Percentiles rank a stretch among this genome's conserved stretches.
Evolutionary conservation across 768 basidiomycete species (phyloP).

Genomic region (Xerocomus brunneocitrinus): DNA sequence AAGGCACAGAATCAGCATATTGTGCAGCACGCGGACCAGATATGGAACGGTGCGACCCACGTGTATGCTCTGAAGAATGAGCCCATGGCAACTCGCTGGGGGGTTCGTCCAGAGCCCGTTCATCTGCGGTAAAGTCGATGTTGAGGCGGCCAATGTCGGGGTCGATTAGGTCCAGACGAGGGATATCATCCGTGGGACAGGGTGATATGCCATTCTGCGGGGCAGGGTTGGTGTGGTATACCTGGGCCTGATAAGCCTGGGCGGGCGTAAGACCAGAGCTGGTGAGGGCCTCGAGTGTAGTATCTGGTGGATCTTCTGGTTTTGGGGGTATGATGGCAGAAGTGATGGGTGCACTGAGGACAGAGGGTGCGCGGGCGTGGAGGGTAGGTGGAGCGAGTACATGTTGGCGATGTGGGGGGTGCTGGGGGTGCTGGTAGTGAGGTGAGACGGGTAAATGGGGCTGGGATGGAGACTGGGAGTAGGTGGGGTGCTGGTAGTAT

Average conservation of each 20-base stretch:
- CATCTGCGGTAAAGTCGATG: conserved; percentile 45
- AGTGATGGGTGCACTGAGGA: conserved; percentile 39
- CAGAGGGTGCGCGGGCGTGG: conserved; percentile 47
- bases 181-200: conserved; percentile 27
- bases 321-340: conserved; percentile 43
- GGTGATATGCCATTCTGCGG: conserved; percentile 28
- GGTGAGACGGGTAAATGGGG: conserved; percentile 11
- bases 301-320: conserved; percentile 49
- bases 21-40: conserved; percentile 24
- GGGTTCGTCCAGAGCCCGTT: conserved; percentile 35
- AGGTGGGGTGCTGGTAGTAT: conserved; percentile 21
- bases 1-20: conserved; percentile 23
- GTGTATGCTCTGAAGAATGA: conserved; percentile 34
- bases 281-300: conserved; percentile 39
- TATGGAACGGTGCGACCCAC: conserved; percentile 36
- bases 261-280: conserved; percentile 64
- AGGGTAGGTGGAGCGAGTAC: conserved; percentile 38
- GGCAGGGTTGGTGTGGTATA: conserved; percentile 47
- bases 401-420: conserved; percentile 21
- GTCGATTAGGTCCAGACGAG: conserved; percentile 45
- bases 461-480: conserved; percentile 35
- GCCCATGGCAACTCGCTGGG: conserved; percentile 61
- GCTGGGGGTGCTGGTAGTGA: conserved; percentile 16
- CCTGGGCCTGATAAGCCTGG: conserved; percentile 78
- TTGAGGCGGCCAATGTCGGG: conserved; percentile 54